Base-by-base conservation (phyloP, 345 rosid genomes). In the Gossypium stocksii region DNA sequence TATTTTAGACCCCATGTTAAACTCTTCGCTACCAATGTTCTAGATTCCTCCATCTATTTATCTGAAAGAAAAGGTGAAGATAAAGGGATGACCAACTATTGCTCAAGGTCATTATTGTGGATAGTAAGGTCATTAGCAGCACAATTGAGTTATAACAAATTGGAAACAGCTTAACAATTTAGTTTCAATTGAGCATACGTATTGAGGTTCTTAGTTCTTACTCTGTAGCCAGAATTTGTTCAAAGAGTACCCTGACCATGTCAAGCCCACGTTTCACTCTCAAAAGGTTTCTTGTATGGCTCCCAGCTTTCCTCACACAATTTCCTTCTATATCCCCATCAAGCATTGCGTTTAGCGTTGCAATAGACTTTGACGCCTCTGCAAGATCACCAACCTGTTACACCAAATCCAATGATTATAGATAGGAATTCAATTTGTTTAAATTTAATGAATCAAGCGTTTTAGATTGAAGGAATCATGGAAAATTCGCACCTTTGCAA, bases 261-360 rank as follows among this genome's bases (percentile, higher is more conserved):
- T 93, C 99, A 52, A 95, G 85, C 56, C 98, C 99, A 19, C 99
- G 98, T 88, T 93, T 95, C 8, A 95, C 98, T 80, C 93, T 86
- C 89, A 91, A 74, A 38, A 95, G 90, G 81, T 95, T 95, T 74
- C 99, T 84, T 1, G 97, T 72, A 81, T 91, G 98, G 80, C 98
- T 94, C 71, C 98, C 97, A 12, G 87, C 86, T 84, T 82, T 89
- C 81, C 72, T 87, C 11, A 91, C 91, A 79, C 80, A 69, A 54
- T 89, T 83, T 9, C 74, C 83, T 7, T 80, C 79, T 23, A 91
- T 57, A 82, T 94, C 98, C 19, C 51, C 81, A 22, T 92, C 92
- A 70, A 94, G 43, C 88, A 94, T 71, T 2, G 74, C 85, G 58
- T 83, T 84, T 51, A 91, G 80, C 3, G 90, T 84, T 51, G 70